Base-by-base conservation (phyloP, 2,329 filamentous ascomycete species). In the Capronia epimyces region DNA sequence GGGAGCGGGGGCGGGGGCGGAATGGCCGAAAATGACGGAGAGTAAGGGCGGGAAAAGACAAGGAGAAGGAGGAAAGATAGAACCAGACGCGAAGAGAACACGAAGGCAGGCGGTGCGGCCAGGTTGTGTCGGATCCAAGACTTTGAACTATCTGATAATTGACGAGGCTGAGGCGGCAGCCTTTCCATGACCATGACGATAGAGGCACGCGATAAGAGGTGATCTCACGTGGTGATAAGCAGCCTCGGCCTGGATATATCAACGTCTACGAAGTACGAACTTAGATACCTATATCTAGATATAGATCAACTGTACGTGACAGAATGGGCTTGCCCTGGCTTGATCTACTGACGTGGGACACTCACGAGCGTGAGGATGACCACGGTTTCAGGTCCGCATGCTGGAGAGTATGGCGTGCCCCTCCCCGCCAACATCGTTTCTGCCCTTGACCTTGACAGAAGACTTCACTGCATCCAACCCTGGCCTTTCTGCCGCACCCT, bases 151-250 rank as follows among this genome's bases (percentile, higher is more conserved):
- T n/a, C 12, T 3, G 12, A 25, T 16, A 4, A 15, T 5, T n/a
- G 25, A 43, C 41, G n/a, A 31, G 41, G 25, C 41, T 43, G 41
- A 20, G 18, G 15, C 20, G 2, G 21, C 10, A 42, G 21, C 39
- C 39, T 42, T 42, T 18, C 39, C 13, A 42, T 43, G 25, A 43
- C 39, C 13, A 42, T 43, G 25, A 43, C 24, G 24, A 16, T 3
- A 31, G 18, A 29, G 6, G 24, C 7, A 3, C 6, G 32, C n/a
- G 41, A 43, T 43, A 43, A 32, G 13, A 21, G 16, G 4, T 32
- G 15, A n/a, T n/a, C n/a, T 29, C 41, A 43, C 41, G 41, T 43
- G 22, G 24, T 16, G 41, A 43, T 43, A 43, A 43, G 39, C 20
- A 42, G 9, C 2, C 15, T 7, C 10, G 15, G 36, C 18, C 10